Base-by-base conservation (phyloP, 768 basidiomycete genomes). In the Fistulinella prunicolor region DNA sequence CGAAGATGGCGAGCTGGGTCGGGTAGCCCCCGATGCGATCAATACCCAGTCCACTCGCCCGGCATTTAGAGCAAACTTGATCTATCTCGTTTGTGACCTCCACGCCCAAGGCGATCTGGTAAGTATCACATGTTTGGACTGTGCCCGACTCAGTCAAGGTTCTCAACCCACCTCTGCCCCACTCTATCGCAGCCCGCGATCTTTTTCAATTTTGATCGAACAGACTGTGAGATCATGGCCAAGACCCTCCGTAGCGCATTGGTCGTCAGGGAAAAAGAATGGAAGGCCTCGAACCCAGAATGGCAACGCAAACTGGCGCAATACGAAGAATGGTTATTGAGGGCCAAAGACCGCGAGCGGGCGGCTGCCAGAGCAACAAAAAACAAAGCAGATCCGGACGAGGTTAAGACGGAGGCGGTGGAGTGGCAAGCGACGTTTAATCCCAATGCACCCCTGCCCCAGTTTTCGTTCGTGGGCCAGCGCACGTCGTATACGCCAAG, bases 121-220 rank as follows among this genome's bases (percentile, higher is more conserved):
- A 55, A 58, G 82, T 0, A 10, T 26, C 23, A 26, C 8, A 12
- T 34, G 6, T 38, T 40, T 10, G n/a, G n/a, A n/a, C n/a, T n/a
- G n/a, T n/a, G n/a, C n/a, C 5, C 9, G 14, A 5, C n/a, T 9
- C 12, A 20, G 0, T 14, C 24, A 10, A 4, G 6, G 24, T 26
- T 43, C 41, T 32, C 22, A 24, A 41, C 17, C 9, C 17, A 4
- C 28, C 17, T 23, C 16, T 47, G 21, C 16, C 38, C 22, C 42
- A 17, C 14, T 16, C 14, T 34, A 17, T 9, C 35, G 0, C 44
- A 83, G 82, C 83, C 84, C 4, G 85, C 83, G 0, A 76, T 88
- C 12, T 62, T 87, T 19, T 88, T 88, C 68, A 76, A 71, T 44
- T 85, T 87, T 55, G 81, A 85, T 53, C 76, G 85, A 17, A 61